Evolutionary conservation across 371 early-diverging fungal species (phyloP).

Genomic region (Synchytrium microbalum): DNA sequence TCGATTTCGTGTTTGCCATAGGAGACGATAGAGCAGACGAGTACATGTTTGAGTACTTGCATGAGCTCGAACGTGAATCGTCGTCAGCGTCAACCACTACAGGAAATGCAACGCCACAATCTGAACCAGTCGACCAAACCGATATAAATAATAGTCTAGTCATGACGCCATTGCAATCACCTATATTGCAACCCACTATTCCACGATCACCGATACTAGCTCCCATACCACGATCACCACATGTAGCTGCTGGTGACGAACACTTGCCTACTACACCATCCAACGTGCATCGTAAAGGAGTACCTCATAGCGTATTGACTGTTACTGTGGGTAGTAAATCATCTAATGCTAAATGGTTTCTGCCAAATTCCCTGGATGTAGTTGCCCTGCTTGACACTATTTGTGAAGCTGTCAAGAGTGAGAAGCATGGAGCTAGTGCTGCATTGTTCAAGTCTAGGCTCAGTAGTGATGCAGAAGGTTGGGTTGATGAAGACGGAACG

Average conservation of each 20-base stretch:
- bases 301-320: conserved; percentile 16
- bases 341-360: conserved; percentile 30
- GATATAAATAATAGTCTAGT: background rate
- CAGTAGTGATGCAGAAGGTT: no score
- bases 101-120: background rate
- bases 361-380: background rate
- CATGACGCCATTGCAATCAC: background rate
- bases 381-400: background rate
- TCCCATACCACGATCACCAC: background rate
- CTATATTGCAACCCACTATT: background rate
- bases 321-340: conserved; percentile 39
- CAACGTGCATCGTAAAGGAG: no score
- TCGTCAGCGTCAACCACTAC: background rate
- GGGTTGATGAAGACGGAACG: no score
- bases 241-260: no score
- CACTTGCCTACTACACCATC: background rate
- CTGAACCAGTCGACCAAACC: background rate
- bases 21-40: conserved; percentile 81
- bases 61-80: background rate
- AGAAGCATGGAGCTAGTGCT: no score
- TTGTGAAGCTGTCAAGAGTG: background rate
- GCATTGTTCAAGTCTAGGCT: no score
- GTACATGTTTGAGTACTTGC: conserved; percentile 66
- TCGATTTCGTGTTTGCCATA: conserved; percentile 62
- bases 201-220: background rate